Base-by-base conservation (phyloP, 1,139 yeast species). In the Blastobotrys illinoisensis region DNA sequence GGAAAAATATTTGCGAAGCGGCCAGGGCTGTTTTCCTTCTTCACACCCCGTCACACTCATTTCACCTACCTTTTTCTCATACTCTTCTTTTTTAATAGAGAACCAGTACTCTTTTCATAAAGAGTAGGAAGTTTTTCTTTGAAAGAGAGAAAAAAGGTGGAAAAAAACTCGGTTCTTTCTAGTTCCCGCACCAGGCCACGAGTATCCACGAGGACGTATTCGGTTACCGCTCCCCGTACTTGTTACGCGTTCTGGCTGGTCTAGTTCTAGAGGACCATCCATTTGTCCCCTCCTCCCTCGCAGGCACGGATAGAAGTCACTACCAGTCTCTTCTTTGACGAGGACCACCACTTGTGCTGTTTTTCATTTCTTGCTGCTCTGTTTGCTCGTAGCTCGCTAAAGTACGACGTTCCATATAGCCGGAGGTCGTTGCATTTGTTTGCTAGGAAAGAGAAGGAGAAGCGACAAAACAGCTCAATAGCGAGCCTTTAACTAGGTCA, bases 401-500 rank as follows among this genome's bases (percentile, higher is more conserved):
- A 5, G 5, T 11, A 13, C 24, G 28, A 14, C 28, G 20, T 13
- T 20, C 23, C 47, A 45, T 21, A 45, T 7, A 45, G 28, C 48
- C 18, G 19, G 23, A 16, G 13, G 48, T 26, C 28, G 23, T 45
- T 45, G 6, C 13, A 32, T 32, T 32, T 9, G 32, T 26, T 44
- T 45, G 24, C 24, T 45, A 45, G 47, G 21, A 16, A 46, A 26
- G n/a, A 26, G 28, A 13, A 5, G 13, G 7, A 14, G 26, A 19
- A 32, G 9, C 18, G 32, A n/a, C n/a, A 47, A 32, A 32, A 18
- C 14, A 28, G 21, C n/a, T 11, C n/a, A 47, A 26, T 18, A 28
- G 44, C 66, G 66, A 63, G 60, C 66, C 63, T 63, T 63, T 63
- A 55, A 61, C 57, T 63, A 63, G 62, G 65, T 60, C 50, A 53